Evolutionary conservation across 768 basidiomycete species (phyloP).

Genomic region (Suillus plorans): DNA sequence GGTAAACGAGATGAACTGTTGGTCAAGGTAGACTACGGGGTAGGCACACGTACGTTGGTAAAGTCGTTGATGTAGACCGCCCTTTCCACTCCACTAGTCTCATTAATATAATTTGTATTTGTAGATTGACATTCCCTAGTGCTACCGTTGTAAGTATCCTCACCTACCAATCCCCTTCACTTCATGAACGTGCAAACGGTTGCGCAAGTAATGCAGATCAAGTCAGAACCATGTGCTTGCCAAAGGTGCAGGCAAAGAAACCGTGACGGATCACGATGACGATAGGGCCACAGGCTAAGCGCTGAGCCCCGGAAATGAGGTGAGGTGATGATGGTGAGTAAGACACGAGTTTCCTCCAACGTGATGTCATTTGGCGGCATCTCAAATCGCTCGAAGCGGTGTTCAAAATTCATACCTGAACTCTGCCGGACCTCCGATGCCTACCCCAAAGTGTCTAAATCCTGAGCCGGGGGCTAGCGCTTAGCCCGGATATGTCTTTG

Average conservation of each 20-base stretch:
- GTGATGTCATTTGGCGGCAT: not conserved
- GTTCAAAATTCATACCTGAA: too few species aligned
- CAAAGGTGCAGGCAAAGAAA: not conserved
- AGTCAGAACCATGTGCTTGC: not conserved
- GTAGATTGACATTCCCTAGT: not conserved
- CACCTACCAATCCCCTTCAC: not conserved
- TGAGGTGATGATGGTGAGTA: not conserved
- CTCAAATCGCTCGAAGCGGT: too few species aligned
- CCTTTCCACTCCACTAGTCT: not conserved
- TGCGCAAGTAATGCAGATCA: not conserved
- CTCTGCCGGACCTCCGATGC: too few species aligned
- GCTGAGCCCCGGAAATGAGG: not conserved
- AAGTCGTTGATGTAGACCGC: not conserved
- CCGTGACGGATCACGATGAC: not conserved
- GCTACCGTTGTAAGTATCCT: not conserved
- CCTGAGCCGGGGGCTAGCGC: too few species aligned
- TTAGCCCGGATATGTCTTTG: too few species aligned
- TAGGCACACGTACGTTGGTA: not conserved
- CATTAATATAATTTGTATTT: not conserved
- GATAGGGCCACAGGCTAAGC: not conserved
- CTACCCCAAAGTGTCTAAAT: too few species aligned
- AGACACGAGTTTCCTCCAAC: not conserved
- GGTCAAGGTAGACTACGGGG: conserved; percentile 32
- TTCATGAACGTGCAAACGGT: not conserved
- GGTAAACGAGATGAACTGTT: conserved; percentile 36